Conservation (phyloP, 2,329 filamentous ascomycete genomes). For the Lachnellula hyalina region DNA sequence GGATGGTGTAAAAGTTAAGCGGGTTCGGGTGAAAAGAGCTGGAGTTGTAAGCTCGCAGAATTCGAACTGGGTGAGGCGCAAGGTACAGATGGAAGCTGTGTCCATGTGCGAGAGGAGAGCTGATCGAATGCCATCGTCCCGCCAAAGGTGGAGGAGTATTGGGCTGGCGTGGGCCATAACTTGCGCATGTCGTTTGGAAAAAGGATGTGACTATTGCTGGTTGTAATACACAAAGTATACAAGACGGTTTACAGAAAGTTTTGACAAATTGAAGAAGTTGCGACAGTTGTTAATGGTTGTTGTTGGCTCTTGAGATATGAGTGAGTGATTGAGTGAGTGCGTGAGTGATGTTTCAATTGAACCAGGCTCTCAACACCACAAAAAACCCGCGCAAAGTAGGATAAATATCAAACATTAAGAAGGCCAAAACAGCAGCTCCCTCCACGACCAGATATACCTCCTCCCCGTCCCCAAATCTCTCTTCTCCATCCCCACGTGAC, state of each 20-base stretch:
- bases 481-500: conserved; percentile 4
- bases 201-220: conserved; percentile 2
- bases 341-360: not conserved
- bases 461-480: not conserved
- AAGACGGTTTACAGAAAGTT: not conserved
- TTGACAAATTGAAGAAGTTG: not conserved
- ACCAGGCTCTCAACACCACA: not conserved
- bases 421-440: not conserved
- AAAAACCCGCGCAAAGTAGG: not conserved
- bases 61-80: conserved; percentile 64
- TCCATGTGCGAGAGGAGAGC: conserved; percentile 27
- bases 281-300: not conserved
- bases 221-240: not conserved
- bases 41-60: conserved; percentile 66
- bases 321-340: not conserved
- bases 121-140: conserved; percentile 26
- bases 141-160: conserved; percentile 30
- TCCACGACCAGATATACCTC: not conserved
- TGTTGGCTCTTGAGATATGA: not conserved
- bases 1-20: conserved; percentile 65
- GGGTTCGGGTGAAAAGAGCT: conserved; percentile 62
- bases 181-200: conserved; percentile 27
- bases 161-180: conserved; percentile 30
- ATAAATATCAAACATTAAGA: not conserved
- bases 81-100: conserved; percentile 40